Conservation (phyloP, 1,139 yeast species). For the Scheffersomyces lignicola region DNA sequence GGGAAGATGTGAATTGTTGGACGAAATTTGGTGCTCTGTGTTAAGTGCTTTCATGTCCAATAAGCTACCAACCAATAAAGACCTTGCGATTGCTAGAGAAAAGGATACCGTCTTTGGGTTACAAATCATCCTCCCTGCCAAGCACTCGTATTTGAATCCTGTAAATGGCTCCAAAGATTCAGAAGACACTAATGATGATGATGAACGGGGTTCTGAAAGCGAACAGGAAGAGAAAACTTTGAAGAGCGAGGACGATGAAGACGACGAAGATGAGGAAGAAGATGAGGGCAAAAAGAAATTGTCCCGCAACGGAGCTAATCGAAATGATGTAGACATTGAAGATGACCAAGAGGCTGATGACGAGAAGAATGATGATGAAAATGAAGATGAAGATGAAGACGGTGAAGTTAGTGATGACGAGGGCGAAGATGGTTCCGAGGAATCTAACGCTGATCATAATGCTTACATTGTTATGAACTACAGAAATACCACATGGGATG, state of each 20-base stretch:
- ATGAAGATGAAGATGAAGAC: constrained; percentile 25
- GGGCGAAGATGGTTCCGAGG: constrained; percentile 14
- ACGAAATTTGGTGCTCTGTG: constrained; percentile 72
- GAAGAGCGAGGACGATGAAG: constrained; percentile 11
- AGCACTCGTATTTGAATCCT: constrained; percentile 23
- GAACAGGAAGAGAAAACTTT: constrained; percentile 13
- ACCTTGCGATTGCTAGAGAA: constrained; percentile 21
- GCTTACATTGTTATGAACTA: constrained; percentile 61
- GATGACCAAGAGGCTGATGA: constrained; percentile 11
- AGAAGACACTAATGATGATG: constrained; percentile 16
- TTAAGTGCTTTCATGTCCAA: constrained; percentile 47
- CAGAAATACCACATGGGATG: constrained; percentile 72
- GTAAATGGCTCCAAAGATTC: constrained; percentile 14
- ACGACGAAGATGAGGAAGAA: constrained; percentile 9
- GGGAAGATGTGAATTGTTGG: constrained; percentile 56
- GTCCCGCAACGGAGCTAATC: neutral
- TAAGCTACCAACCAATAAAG: constrained; percentile 27
- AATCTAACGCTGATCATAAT: constrained; percentile 35
- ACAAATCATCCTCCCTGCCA: constrained; percentile 42
- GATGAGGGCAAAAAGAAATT: constrained; percentile 7
- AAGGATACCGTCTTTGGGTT: constrained; percentile 37
- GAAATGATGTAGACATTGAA: constrained; percentile 3
- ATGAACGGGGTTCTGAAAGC: constrained; percentile 26
- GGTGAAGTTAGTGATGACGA: constrained; percentile 17
- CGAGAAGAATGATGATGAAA: constrained; percentile 29